phyloP scores from a whole-genome alignment of 2,329 filamentous ascomycete species.

The Ophiognomonia clavigignenti-juglandacearum region DNA sequence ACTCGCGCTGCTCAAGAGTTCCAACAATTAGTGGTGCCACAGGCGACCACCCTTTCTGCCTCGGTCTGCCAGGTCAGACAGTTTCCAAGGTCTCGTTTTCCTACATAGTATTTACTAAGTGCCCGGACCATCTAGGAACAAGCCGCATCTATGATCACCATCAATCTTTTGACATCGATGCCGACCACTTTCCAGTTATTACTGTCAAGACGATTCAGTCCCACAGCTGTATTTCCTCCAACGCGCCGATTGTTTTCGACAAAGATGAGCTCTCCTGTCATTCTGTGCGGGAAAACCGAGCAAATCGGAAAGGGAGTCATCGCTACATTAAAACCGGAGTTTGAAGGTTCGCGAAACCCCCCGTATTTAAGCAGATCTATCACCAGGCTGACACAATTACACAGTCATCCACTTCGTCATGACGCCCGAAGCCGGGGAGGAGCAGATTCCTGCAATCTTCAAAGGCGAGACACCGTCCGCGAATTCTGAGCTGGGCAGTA shows the following conservation, averaged over 20 bases:
- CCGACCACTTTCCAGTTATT: background rate
- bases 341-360: constrained; percentile 18
- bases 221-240: background rate
- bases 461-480: constrained; percentile 15
- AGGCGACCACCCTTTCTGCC: too few relatives aligned
- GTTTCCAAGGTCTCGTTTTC: background rate
- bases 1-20: too few relatives aligned
- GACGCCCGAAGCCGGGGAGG: constrained; percentile 14
- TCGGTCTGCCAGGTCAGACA: background rate
- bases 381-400: background rate
- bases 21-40: too few relatives aligned
- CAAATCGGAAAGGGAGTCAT: constrained; percentile 18
- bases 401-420: constrained; percentile 23
- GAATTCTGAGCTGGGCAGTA: constrained; percentile 18
- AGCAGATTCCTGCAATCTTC: constrained; percentile 20
- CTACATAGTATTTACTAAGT: background rate
- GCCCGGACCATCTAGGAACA: background rate
- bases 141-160: background rate
- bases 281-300: constrained; percentile 22
- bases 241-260: background rate
- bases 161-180: background rate
- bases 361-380: background rate
- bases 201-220: background rate
- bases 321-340: constrained; percentile 21
- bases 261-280: constrained; percentile 17